A percentile compares a stretch with the other conserved stretches of the same genome.
Evolutionary conservation across 192 early-diverging fungal genomes (phyloP).

Genomic region (Coemansia reversa): DNA sequence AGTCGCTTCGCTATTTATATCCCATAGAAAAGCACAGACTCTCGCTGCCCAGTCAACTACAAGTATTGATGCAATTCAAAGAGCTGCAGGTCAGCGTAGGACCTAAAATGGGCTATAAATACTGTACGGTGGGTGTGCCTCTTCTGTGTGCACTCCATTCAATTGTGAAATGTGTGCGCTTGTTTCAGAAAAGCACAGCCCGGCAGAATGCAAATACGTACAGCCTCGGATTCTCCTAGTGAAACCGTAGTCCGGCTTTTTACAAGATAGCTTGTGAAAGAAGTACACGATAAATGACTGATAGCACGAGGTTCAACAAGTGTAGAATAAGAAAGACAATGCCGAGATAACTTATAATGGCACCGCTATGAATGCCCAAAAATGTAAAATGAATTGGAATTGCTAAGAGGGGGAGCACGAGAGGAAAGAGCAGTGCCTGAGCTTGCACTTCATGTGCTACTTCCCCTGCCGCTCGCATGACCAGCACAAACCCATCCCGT

Average conservation of each 20-base stretch:
- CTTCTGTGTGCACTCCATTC: neutral
- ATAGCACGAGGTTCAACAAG: neutral
- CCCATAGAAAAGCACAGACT: neutral
- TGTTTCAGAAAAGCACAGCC: neutral
- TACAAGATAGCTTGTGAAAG: neutral
- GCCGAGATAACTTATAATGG: neutral
- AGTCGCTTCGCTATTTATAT: neutral
- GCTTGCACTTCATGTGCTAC: neutral
- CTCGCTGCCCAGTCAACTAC: neutral
- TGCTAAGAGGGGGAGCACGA: neutral
- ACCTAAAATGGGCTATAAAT: neutral
- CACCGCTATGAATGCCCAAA: neutral
- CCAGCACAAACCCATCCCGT: neutral
- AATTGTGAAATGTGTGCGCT: neutral
- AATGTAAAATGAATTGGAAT: neutral
- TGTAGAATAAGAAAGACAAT: neutral
- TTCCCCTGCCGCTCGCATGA: neutral
- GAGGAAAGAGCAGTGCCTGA: neutral
- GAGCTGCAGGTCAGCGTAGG: neutral
- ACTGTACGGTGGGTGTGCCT: neutral
- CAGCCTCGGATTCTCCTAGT: neutral
- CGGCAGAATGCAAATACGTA: constrained; percentile 7
- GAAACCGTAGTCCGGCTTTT: neutral
- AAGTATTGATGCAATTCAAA: neutral
- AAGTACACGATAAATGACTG: neutral